Evolutionary conservation across 495 filamentous ascomycete genomes (phyloP).

Genomic region (Aeminium ludgeri): DNA sequence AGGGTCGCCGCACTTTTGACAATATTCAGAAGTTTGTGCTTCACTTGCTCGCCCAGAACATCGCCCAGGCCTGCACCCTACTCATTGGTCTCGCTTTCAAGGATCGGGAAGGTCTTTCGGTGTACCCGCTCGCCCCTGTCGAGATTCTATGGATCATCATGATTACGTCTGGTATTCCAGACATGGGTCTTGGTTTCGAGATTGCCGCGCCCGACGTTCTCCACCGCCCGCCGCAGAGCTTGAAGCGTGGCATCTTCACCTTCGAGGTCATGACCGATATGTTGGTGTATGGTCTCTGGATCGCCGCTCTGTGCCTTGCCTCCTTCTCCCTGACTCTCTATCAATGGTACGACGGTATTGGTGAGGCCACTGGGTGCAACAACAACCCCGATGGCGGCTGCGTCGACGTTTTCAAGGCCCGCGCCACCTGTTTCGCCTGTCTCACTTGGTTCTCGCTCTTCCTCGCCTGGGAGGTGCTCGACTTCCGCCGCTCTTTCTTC

Average conservation of each 20-base stretch:
- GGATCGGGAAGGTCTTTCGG: slow-evolving; percentile 43
- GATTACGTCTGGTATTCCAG: slow-evolving; percentile 57
- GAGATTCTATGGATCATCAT: slow-evolving; percentile 70
- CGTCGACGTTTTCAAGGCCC: slow-evolving; percentile 51
- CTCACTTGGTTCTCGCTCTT: slow-evolving; percentile 59
- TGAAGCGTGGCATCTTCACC: slow-evolving; percentile 52
- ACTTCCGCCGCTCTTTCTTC: slow-evolving; percentile 17
- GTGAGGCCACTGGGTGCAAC: slow-evolving; percentile 42
- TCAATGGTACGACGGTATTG: slow-evolving; percentile 45
- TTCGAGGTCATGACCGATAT: slow-evolving; percentile 53
- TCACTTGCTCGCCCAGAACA: slow-evolving; percentile 55
- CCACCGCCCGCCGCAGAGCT: slow-evolving; percentile 51
- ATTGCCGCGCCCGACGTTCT: slow-evolving; percentile 49
- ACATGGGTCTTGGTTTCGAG: slow-evolving; percentile 59
- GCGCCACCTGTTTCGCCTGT: slow-evolving; percentile 60
- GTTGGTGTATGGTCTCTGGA: slow-evolving; percentile 52
- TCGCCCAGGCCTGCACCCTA: slow-evolving; percentile 55
- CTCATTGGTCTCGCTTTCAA: slow-evolving; percentile 59
- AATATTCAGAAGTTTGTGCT: slow-evolving; percentile 76
- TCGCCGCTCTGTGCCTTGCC: slow-evolving; percentile 49
- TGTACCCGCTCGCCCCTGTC: slow-evolving; percentile 59
- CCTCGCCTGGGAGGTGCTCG: slow-evolving; percentile 32
- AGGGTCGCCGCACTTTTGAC: slow-evolving; percentile 61
- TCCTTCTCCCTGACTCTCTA: slow-evolving; percentile 56
- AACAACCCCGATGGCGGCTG: slow-evolving; percentile 36